Base-by-base conservation (phyloP, 306 rosid species). In the Cicer cuneatum region DNA sequence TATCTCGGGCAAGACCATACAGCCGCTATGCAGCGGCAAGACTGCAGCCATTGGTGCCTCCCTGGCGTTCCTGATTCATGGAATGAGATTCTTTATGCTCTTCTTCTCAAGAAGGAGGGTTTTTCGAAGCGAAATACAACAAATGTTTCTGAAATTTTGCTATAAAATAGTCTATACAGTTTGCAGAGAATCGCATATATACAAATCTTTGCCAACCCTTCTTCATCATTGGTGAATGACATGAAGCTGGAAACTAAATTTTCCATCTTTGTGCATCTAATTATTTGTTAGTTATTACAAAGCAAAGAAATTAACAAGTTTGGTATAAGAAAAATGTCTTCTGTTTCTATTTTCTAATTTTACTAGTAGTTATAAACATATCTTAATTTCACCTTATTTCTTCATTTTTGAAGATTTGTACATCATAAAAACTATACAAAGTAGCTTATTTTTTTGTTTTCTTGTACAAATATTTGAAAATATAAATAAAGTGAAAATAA, bases 21-120 rank as follows among this genome's bases (percentile, higher is more conserved):
- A 5, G 95, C 93, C 57, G 35, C 96, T 33, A 40, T 89, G 81
- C 79, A 58, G 73, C 87, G 69, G 42, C 96, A 93, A 78, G 98
- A 93, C 78, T 93, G 98, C 86, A 93, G 98, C 75, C 98, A 93
- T 79, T 93, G 98, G 98, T 93, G 98, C 78, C 85, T 93, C 37
- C 98, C 98, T 0, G 98, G 98, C 7, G 96, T 93, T 51, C 98
- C 98, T 8, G 98, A 93, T 85, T 83, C 88, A 4, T 93, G 98
- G 98, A 93, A 93, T 16, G 96, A 87, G 80, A 86, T 90, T 80
- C 92, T 93, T 71, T 87, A 82, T 39, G 93, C 89, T 2, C 85
- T 89, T 78, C 69, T 90, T 76, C 92, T 90, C 58, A 90, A 83
- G 86, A 77, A 65, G 42, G 85, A 87, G 66, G 33, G 71, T 45